These are phyloP conservation scores for Kodamaea plutei DNA, from an alignment of 1,139 yeast species.

Conservation along the genomic window DNA sequence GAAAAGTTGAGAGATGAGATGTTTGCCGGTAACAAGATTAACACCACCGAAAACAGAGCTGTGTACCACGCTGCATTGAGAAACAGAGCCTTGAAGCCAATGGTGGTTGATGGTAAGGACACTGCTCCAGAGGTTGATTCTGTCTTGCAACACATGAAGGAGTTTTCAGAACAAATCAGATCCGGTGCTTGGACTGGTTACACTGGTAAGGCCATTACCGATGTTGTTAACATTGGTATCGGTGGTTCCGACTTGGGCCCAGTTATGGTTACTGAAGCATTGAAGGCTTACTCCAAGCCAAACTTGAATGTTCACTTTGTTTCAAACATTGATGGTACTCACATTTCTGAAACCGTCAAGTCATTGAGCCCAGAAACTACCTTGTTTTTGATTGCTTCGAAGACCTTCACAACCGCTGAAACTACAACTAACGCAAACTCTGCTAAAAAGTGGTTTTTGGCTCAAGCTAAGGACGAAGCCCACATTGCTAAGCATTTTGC, in stretches of 20 bases:
- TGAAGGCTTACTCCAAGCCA: conserved; percentile 79
- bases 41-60: conserved; percentile 93
- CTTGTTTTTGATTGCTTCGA: conserved; percentile 89
- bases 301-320: conserved; percentile 85
- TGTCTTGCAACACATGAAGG: conserved; percentile 93
- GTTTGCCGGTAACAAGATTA: conserved; percentile 91
- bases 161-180: conserved; percentile 83
- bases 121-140: conserved; percentile 87
- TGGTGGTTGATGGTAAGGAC: conserved; percentile 85
- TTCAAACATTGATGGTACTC: conserved; percentile 97
- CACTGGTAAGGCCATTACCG: conserved; percentile 90
- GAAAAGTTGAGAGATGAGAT: conserved; percentile 83
- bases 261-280: conserved; percentile 98
- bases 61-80: conserved; percentile 95
- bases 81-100: conserved; percentile 77
- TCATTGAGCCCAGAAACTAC: conserved; percentile 83
- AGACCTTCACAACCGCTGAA: conserved; percentile 98
- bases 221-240: conserved; percentile 94
- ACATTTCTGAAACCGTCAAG: conserved; percentile 86
- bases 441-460: conserved; percentile 92
- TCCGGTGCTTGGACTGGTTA: conserved; percentile 96
- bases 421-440: conserved; percentile 93
- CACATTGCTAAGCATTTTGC: conserved; percentile 96
- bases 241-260: conserved; percentile 99
- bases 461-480: conserved; percentile 58